Conservation (phyloP, 768 basidiomycete genomes). For the Tephrocybe sp. region DNA sequence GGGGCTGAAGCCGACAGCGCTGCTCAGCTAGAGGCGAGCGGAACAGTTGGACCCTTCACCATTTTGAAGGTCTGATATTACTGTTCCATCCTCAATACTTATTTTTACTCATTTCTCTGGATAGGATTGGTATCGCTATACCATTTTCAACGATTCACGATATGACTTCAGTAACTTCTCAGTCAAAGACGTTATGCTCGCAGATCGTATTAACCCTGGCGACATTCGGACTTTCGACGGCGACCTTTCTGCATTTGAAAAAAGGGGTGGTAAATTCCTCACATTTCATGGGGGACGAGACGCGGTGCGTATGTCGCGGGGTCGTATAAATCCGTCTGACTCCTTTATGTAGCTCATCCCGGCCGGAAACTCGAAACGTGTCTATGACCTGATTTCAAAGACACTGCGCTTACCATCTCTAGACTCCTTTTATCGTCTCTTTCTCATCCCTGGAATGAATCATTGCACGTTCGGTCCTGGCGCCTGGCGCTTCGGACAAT, state of each 20-base stretch:
- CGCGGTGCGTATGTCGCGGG: conserved; percentile 4
- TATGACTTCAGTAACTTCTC: conserved; percentile 9
- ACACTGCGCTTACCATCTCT: conserved; percentile 9
- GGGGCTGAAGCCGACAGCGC: too few relatives aligned
- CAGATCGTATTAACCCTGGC: conserved; percentile 5
- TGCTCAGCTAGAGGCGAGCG: too few relatives aligned
- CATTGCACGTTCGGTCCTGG: conserved; percentile 12
- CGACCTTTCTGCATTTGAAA: conserved; percentile 9
- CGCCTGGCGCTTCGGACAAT: conserved; percentile 11
- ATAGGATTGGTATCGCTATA: conserved; percentile 15
- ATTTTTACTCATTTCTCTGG: too few relatives aligned
- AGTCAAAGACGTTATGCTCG: background rate
- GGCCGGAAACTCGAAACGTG: conserved; percentile 11
- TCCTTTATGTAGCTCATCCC: conserved; percentile 5
- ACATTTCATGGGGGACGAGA: conserved; percentile 17
- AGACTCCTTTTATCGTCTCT: conserved; percentile 12
- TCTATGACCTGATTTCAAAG: conserved; percentile 9
- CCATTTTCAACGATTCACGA: conserved; percentile 7
- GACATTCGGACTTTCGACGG: conserved; percentile 10
- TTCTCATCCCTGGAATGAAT: conserved; percentile 12
- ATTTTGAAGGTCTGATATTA: too few relatives aligned
- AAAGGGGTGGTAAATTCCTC: conserved; percentile 12
- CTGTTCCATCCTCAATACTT: too few relatives aligned
- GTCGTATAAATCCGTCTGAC: too few relatives aligned
- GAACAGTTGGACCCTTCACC: too few relatives aligned